Base-by-base conservation (phyloP, 352 stramenopile genomes). In the Globisporangium okanoganense region DNA sequence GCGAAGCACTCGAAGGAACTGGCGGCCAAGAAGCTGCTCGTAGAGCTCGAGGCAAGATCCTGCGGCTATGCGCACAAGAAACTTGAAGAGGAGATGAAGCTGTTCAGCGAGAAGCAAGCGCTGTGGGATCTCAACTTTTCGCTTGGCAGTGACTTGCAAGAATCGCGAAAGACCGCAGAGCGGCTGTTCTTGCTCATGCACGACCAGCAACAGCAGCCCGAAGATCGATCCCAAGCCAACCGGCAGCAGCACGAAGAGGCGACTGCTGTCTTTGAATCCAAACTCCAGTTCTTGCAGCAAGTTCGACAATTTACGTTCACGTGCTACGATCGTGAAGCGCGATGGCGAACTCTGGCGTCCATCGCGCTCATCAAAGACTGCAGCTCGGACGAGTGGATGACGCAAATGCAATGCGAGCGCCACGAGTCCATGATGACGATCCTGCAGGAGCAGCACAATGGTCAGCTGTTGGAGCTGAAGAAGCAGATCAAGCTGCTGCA, bases 331-430 rank as follows among this genome's bases (percentile, higher is more conserved):
- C 79, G 82, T 2, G 84, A 93, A 54, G 57, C 64, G 33, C 82
- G 82, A 8, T 92, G 84, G 84, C 69, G 82, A 12, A 48, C 45
- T 7, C 58, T 93, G 13, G 75, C 76, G 18, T 63, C 68, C 0
- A 67, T 74, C 9, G 61, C 76, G 18, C 58, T 90, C 13, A 67
- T 88, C n/a, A 79, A 83, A 12, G 78, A 88, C 66, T 74, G 60
- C 22, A 71, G 72, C 0, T 90, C 81, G 1, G 71, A 90, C 27
- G 73, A 86, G 40, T 93, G 84, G 84, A 86, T 93, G 73, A 88
- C 78, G 1, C 58, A 45, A 7, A 73, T 74, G 65, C 84, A 90
- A 47, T 58, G 65, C 16, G 76, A 74, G 16, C 78, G 82, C 1
- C 81, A 89, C 20, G 80, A 88, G 18, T 57, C 79, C 1, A 69